These are phyloP conservation scores for Zygosaccharomyces gambellarensis DNA, from an alignment of 805 yeast genomes.

Conservation along the genomic window DNA sequence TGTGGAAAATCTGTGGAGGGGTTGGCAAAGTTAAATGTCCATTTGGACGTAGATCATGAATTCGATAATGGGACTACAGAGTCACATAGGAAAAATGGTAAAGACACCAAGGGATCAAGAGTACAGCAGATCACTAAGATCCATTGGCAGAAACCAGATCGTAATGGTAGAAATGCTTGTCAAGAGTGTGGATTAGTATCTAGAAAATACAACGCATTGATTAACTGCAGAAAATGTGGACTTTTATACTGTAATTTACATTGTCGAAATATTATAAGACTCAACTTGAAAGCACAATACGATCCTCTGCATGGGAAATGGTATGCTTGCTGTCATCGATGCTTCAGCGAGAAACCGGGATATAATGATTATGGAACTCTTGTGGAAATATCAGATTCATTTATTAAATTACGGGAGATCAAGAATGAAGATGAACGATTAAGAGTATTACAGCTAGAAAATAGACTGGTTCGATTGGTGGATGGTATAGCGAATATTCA, in stretches of 20 bases:
- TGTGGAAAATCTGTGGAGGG: constrained; percentile 57
- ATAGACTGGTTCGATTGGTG: constrained; percentile 48
- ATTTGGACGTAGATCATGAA: constrained; percentile 65
- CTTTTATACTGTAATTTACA: constrained; percentile 62
- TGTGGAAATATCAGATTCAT: constrained; percentile 44
- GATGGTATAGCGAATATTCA: constrained; percentile 29
- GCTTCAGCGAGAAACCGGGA: constrained; percentile 55
- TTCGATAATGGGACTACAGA: constrained; percentile 23
- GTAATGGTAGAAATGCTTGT: constrained; percentile 25
- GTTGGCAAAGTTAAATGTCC: constrained; percentile 55
- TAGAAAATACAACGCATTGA: constrained; percentile 43
- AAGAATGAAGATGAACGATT: constrained; percentile 48
- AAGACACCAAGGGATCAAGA: constrained; percentile 33
- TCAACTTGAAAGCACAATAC: constrained; percentile 45
- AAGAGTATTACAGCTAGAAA: constrained; percentile 53
- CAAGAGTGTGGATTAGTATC: constrained; percentile 47
- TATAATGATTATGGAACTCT: constrained; percentile 43
- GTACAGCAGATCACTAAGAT: constrained; percentile 25
- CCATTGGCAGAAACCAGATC: constrained; percentile 35
- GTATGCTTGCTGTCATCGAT: constrained; percentile 63
- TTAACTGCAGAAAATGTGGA: constrained; percentile 78
- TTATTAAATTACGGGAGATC: constrained; percentile 38
- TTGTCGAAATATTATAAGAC: constrained; percentile 47
- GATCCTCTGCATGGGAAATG: constrained; percentile 53
- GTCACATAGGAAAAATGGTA: constrained; percentile 24